Base-by-base conservation (phyloP, 2,329 filamentous ascomycete species). In the Ascochyta viciae-villosae region DNA sequence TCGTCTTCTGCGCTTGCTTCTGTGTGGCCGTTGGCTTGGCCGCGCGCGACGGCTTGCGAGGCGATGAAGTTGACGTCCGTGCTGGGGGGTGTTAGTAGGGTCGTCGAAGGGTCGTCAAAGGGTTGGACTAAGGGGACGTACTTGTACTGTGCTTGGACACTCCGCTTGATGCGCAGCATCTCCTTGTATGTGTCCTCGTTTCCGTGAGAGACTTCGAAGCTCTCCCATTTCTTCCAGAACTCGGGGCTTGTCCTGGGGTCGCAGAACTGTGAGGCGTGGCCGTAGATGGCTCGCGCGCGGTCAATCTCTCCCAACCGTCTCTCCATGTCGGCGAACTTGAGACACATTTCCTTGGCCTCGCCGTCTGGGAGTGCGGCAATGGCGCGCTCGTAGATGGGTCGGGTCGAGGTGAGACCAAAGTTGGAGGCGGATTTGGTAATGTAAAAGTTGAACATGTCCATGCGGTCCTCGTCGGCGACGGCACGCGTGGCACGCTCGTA, bases 101-200 rank as follows among this genome's bases (percentile, higher is more conserved):
- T 16, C 13, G 13, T 26, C 7, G 12, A 3, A 9, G 12, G 1
- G 4, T 34, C 39, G 9, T 31, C 19, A 19, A 19, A 19, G 19
- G 19, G 8, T 12, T 42, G 38, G 24, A 31, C 24, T 53, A 26
- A n/a, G 4, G 27, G 19, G 43, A 78, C 81, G 71, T 83, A 86
- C 84, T 98, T 98, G 83, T 96, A 99, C 79, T 97, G 91, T 49
- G 95, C 94, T 77, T 97, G 92, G 12, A 99, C 95, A 76, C 92
- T 96, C 74, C 95, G 84, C 83, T 98, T 99, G 82, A 99, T 92
- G 27, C 95, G 89, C 60, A 98, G 83, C 95, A 99, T 99, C 75
- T 99, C 95, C 81, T 96, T 97, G 83, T 96, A 99, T 0, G 96
- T 99, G 75, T 99, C 95, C 76, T 99, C 96, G 78, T 99, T 99